phyloP scores from a whole-genome alignment of 2,329 filamentous ascomycete species.

The Akanthomyces muscarius region DNA sequence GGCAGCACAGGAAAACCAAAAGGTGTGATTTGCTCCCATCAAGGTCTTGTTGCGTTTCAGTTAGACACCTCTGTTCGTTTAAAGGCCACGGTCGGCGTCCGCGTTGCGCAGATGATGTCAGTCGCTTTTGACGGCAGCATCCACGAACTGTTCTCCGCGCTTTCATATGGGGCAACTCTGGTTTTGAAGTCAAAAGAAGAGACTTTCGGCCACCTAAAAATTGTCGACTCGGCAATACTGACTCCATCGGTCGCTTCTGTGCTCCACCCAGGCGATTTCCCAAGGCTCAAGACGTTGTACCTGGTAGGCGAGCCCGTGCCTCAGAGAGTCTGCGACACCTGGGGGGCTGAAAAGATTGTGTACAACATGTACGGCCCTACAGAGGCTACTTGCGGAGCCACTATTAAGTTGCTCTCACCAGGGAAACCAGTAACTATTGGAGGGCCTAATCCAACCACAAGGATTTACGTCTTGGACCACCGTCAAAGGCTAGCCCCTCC shows the following conservation, averaged over 20 bases:
- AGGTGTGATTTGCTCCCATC: conserved; percentile 35
- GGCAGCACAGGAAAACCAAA: conserved; percentile 42
- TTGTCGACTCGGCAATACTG: conserved; percentile 30
- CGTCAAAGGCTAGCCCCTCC: conserved; percentile 25
- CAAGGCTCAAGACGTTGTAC: conserved; percentile 30
- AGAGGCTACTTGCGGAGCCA: conserved; percentile 36
- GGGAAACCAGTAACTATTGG: conserved; percentile 27
- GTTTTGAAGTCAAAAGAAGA: conserved; percentile 27
- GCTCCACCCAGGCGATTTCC: conserved; percentile 31
- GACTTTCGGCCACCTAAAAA: conserved; percentile 29
- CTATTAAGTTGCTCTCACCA: conserved; percentile 28
- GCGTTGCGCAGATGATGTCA: conserved; percentile 39
- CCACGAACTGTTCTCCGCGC: conserved; percentile 36
- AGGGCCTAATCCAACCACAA: conserved; percentile 24
- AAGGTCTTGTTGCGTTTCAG: conserved; percentile 26
- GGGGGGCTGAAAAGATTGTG: conserved; percentile 27
- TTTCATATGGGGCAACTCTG: conserved; percentile 37
- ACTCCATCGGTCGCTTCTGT: conserved; percentile 36
- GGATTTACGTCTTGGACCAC: conserved; percentile 38
- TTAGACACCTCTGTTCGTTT: conserved; percentile 31
- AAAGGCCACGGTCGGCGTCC: conserved; percentile 28
- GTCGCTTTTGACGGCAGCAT: conserved; percentile 42
- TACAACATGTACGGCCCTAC: conserved; percentile 45
- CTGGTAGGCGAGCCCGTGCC: conserved; percentile 36
- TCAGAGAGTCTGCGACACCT: conserved; percentile 25